A percentile compares a stretch with the other conserved stretches of the same genome.
Conservation (phyloP, 441 rosid genomes). For the Brassica hybrid region DNA sequence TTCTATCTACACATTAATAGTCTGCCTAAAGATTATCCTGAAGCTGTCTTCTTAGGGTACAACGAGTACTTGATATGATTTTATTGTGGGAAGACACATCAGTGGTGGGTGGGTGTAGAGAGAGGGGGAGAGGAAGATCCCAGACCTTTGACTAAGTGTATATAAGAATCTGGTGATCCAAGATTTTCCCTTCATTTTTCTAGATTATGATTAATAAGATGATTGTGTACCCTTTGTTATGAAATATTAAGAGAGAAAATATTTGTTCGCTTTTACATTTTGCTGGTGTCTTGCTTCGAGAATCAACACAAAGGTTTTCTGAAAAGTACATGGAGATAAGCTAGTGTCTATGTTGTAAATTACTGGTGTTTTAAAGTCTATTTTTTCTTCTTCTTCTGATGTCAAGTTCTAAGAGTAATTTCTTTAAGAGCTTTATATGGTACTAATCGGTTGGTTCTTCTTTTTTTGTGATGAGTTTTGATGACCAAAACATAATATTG, state of each 20-base stretch:
- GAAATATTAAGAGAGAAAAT: conserved; percentile 12
- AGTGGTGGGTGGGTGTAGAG: no score
- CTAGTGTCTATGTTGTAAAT: conserved; percentile 29
- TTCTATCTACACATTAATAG: conserved; percentile 82
- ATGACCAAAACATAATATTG: background rate
- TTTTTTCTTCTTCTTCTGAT: no score
- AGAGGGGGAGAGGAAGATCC: conserved; percentile 48
- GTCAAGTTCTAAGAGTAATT: conserved; percentile 8
- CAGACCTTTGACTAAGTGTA: conserved; percentile 59
- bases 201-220: conserved; percentile 39
- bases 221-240: conserved; percentile 37
- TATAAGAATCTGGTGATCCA: conserved; percentile 57
- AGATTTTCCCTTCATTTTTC: conserved; percentile 24
- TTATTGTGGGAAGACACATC: background rate
- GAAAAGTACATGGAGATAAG: conserved; percentile 53
- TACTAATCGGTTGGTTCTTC: background rate
- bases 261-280: background rate
- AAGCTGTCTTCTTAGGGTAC: conserved; percentile 80
- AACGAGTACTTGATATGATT: conserved; percentile 81
- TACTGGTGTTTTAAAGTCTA: background rate
- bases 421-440: background rate
- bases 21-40: conserved; percentile 85
- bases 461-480: background rate
- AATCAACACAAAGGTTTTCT: conserved; percentile 41
- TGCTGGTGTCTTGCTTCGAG: background rate